Conservation (phyloP, 73 alveolate species). For the Paramecium primaurelia region DNA sequence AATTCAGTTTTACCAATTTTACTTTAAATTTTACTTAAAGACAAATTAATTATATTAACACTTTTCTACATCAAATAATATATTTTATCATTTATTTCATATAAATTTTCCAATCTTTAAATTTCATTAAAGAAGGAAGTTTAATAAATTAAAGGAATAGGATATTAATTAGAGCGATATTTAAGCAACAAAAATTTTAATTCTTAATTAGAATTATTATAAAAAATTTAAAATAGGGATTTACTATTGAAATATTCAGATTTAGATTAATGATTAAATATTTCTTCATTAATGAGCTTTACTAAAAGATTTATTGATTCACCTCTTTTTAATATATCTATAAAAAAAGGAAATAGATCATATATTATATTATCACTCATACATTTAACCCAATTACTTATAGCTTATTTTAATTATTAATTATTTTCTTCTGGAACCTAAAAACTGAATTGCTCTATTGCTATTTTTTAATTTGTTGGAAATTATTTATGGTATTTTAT, state of each 20-base stretch:
- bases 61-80: neutral
- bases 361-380: neutral
- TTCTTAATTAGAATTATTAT: neutral
- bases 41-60: neutral
- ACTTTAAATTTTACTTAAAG: neutral
- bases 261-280: neutral
- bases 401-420: neutral
- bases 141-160: neutral
- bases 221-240: neutral
- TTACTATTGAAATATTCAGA: neutral
- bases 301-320: neutral
- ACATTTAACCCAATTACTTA: neutral
- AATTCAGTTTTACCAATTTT: neutral
- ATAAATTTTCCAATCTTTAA: neutral
- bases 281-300: neutral
- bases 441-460: neutral
- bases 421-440: neutral
- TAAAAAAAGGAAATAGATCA: neutral
- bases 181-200: neutral
- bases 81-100: neutral
- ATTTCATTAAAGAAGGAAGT: neutral
- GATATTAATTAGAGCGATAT: neutral
- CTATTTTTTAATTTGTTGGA: neutral
- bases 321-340: neutral
- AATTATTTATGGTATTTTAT: neutral